Evolutionary conservation across 768 basidiomycete species (phyloP).

Genomic region (Melanogaster broomeanus): DNA sequence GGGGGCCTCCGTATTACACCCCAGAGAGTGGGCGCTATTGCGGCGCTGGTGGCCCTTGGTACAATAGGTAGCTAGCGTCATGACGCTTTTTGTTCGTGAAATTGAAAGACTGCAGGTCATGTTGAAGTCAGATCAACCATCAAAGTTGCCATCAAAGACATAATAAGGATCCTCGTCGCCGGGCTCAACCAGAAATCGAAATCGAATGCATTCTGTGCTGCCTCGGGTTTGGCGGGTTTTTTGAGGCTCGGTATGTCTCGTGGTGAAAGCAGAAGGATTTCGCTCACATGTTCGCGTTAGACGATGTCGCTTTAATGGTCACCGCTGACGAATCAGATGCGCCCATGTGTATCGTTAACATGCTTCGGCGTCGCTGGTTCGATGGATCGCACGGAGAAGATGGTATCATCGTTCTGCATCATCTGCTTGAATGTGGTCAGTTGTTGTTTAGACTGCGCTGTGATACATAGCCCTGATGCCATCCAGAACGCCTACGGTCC

Average conservation of each 20-base stretch:
- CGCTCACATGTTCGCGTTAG: slow-evolving; percentile 5
- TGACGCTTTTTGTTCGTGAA: not conserved
- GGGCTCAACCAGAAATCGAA: slow-evolving; percentile 15
- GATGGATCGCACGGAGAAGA: slow-evolving; percentile 29
- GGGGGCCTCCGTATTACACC: slow-evolving; percentile 2
- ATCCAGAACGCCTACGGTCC: slow-evolving; percentile 15
- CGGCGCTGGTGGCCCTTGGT: slow-evolving; percentile 17
- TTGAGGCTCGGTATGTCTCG: slow-evolving; percentile 17
- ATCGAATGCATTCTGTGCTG: slow-evolving; percentile 23
- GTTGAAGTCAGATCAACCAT: slow-evolving; percentile 10
- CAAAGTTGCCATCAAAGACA: slow-evolving; percentile 13
- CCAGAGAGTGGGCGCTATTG: slow-evolving; percentile 18
- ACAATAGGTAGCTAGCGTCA: slow-evolving; percentile 2
- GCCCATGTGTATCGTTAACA: slow-evolving; percentile 10
- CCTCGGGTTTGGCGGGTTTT: slow-evolving; percentile 15
- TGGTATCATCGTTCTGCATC: slow-evolving; percentile 17
- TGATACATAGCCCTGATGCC: not conserved
- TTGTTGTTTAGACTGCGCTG: not conserved
- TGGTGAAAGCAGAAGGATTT: not conserved
- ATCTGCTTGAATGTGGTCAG: slow-evolving; percentile 24
- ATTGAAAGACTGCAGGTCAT: not conserved
- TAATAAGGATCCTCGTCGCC: slow-evolving; percentile 15
- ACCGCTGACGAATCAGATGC: slow-evolving; percentile 4
- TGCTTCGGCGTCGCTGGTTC: slow-evolving; percentile 30
- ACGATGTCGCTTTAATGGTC: slow-evolving; percentile 13